phyloP scores from a whole-genome alignment of 164 flowering plant species.

The Taxillus chinensis region DNA sequence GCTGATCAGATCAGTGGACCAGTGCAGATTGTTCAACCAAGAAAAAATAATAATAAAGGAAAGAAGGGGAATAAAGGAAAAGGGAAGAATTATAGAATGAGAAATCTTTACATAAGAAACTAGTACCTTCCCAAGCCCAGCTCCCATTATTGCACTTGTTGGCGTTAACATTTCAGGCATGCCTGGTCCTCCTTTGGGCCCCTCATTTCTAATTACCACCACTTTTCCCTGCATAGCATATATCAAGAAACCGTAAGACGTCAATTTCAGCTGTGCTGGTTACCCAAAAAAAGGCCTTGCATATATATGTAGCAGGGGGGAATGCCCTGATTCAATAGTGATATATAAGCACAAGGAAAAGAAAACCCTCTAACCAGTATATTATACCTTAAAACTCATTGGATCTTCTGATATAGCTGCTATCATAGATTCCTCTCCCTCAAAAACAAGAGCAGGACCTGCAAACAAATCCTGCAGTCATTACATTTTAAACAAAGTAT shows the following conservation, averaged over 20 bases:
- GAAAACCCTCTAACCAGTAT: too few relatives aligned
- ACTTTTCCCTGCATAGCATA: slow-evolving; percentile 64
- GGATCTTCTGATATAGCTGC: slow-evolving; percentile 78
- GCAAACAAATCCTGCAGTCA: slow-evolving; percentile 10
- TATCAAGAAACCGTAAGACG: not conserved
- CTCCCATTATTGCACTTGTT: slow-evolving; percentile 99
- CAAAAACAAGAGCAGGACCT: slow-evolving; percentile 97
- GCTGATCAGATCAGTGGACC: not conserved
- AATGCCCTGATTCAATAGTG: too few relatives aligned
- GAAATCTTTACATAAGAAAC: not conserved
- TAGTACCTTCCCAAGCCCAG: slow-evolving; percentile 94
- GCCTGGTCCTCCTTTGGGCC: slow-evolving; percentile 99
- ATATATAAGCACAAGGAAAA: too few relatives aligned
- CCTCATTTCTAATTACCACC: slow-evolving; percentile 91
- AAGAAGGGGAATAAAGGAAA: not conserved
- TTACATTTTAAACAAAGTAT: not conserved
- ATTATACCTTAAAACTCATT: slow-evolving; percentile 65
- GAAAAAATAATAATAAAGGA: not conserved
- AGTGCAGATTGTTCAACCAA: not conserved
- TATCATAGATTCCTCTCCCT: slow-evolving; percentile 94
- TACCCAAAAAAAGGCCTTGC: too few relatives aligned
- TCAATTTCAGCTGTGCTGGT: not conserved
- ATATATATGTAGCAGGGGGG: too few relatives aligned
- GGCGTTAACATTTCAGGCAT: slow-evolving; percentile 99
- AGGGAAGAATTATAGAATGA: not conserved